These are phyloP conservation scores for Aspergillus biplanus DNA, from an alignment of 495 filamentous ascomycete genomes.

Conservation along the genomic window DNA sequence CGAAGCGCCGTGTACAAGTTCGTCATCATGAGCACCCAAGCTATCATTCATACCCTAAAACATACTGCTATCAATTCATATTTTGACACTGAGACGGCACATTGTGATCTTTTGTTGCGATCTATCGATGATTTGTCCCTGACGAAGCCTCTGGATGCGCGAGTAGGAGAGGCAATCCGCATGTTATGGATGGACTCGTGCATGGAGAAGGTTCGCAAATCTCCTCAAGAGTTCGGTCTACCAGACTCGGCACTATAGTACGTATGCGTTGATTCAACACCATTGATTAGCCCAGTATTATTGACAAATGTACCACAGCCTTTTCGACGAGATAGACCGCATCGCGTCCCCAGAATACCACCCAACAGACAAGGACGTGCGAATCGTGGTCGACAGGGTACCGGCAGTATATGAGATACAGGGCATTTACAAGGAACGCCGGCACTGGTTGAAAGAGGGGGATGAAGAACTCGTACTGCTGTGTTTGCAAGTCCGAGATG, in stretches of 20 bases:
- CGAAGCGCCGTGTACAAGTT: neutral
- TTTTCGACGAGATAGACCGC: constrained; percentile 3
- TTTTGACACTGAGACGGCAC: neutral
- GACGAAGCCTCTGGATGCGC: neutral
- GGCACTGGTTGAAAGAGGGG: neutral
- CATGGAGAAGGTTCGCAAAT: neutral
- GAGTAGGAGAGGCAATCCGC: constrained; percentile 3
- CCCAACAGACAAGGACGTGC: neutral
- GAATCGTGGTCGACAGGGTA: neutral
- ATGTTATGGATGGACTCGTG: neutral
- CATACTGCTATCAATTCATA: neutral
- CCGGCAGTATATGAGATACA: neutral
- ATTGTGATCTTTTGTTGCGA: neutral
- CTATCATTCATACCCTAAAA: neutral
- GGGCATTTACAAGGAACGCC: neutral
- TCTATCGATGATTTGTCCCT: neutral
- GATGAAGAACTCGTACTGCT: neutral
- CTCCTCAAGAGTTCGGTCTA: neutral
- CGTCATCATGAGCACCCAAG: constrained; percentile 5
- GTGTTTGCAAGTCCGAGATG: neutral
- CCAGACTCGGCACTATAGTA: constrained; percentile 3
- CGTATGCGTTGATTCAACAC: neutral
- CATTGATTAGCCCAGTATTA: constrained; percentile 1
- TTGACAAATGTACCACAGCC: neutral
- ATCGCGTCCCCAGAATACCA: neutral